Percentiles rank a stretch among this genome's conserved stretches.
Evolutionary conservation across 2,329 filamentous ascomycete species (phyloP).

Genomic region (Colletotrichum siamense): DNA sequence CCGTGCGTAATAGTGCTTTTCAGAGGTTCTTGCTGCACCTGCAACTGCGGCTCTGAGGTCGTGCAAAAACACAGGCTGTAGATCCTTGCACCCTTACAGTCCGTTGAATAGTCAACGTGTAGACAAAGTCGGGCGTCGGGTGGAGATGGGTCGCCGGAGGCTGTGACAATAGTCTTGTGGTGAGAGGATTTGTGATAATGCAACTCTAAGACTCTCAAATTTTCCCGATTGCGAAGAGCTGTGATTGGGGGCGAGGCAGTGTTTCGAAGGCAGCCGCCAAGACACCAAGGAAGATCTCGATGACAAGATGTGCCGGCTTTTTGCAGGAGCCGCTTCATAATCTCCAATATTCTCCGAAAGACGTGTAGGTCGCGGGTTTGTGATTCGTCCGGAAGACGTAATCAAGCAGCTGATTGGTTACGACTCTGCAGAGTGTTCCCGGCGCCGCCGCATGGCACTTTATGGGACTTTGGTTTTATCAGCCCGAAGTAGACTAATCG

Average conservation of each 20-base stretch:
- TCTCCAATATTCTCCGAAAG: neutral
- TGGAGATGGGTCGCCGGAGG: neutral
- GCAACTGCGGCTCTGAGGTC: neutral
- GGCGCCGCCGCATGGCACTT: neutral
- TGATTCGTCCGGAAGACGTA: neutral
- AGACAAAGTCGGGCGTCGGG: neutral
- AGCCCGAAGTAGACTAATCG: neutral
- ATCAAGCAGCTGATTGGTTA: neutral
- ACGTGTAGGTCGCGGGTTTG: neutral
- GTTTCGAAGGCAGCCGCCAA: neutral
- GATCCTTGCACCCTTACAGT: fast-evolving
- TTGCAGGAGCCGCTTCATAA: neutral
- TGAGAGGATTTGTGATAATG: neutral
- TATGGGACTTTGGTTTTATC: neutral
- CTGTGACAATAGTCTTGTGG: neutral
- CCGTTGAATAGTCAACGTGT: neutral
- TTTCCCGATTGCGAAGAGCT: neutral
- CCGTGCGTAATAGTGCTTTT: fast-evolving
- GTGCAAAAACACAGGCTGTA: fast-evolving
- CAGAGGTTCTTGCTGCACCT: neutral
- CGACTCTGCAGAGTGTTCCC: neutral
- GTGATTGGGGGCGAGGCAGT: neutral
- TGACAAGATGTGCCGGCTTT: neutral
- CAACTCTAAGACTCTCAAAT: neutral
- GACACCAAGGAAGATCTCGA: neutral